These are phyloP conservation scores for Neohortaea acidophila DNA, from an alignment of 495 filamentous ascomycete genomes.

Conservation along the genomic window DNA sequence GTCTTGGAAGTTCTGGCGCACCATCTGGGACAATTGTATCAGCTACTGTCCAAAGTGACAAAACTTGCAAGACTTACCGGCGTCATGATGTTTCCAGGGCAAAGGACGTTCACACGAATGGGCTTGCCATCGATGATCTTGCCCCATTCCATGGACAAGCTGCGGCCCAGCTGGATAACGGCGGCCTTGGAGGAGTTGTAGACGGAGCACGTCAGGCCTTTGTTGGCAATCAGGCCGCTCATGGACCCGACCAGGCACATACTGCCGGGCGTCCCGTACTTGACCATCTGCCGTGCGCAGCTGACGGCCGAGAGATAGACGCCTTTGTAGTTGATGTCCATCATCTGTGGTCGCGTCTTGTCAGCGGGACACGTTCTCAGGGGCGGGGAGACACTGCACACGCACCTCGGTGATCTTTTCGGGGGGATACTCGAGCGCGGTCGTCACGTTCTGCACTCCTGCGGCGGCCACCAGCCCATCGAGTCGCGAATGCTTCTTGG, in stretches of 20 bases:
- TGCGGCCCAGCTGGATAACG: constrained; percentile 48
- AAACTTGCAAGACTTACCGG: constrained; percentile 21
- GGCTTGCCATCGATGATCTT: constrained; percentile 32
- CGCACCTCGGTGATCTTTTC: constrained; percentile 42
- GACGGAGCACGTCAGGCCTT: constrained; percentile 48
- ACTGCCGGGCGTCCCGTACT: constrained; percentile 52
- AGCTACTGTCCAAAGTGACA: background rate
- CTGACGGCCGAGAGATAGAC: constrained; percentile 62
- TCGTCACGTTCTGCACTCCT: constrained; percentile 53
- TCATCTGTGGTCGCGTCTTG: background rate
- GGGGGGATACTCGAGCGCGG: constrained; percentile 52
- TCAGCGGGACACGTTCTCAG: too few relatives aligned
- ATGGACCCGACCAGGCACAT: constrained; percentile 63
- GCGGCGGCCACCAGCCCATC: constrained; percentile 68
- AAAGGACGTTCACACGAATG: constrained; percentile 52
- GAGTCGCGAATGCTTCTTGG: constrained; percentile 37
- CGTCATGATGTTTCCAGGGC: constrained; percentile 57
- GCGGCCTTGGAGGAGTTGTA: constrained; percentile 61
- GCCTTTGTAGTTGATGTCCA: constrained; percentile 47
- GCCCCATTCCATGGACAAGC: constrained; percentile 59
- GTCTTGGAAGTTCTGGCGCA: constrained; percentile 48
- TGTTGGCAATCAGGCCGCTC: constrained; percentile 58
- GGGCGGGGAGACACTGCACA: too few relatives aligned
- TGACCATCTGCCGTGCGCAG: constrained; percentile 60
- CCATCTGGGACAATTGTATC: constrained; percentile 34